Evolutionary conservation across 2,329 filamentous ascomycete genomes (phyloP).

Genomic region (Fusarium concolor): DNA sequence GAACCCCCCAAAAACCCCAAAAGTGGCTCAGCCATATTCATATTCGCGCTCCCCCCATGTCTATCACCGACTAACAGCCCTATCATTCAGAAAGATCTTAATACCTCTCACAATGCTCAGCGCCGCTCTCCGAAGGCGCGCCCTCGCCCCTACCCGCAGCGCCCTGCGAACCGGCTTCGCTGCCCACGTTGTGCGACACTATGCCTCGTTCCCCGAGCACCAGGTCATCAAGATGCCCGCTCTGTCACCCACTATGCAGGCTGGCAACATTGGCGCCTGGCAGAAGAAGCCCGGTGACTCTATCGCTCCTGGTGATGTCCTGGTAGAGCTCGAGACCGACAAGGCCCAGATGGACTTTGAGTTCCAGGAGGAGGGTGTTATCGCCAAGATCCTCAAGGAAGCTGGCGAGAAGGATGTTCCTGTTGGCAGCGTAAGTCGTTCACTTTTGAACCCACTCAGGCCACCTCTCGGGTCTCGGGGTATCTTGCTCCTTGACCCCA

Average conservation of each 20-base stretch:
- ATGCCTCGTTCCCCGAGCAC: constrained; percentile 92
- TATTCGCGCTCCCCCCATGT: constrained; percentile 36
- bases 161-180: constrained; percentile 64
- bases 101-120: constrained; percentile 65
- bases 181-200: constrained; percentile 70
- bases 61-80: constrained; percentile 36
- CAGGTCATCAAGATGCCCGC: constrained; percentile 98
- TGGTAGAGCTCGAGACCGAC: constrained; percentile 99
- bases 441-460: constrained; percentile 23
- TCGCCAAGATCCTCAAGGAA: constrained; percentile 94
- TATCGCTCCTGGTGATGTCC: constrained; percentile 90
- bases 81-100: constrained; percentile 46
- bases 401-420: constrained; percentile 93
- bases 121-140: constrained; percentile 72
- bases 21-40: constrained; percentile 29
- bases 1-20: constrained; percentile 3
- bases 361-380: constrained; percentile 96
- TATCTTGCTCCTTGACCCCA: constrained; percentile 27
- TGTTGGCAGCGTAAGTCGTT: constrained; percentile 86
- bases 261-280: constrained; percentile 96
- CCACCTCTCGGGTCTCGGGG: constrained; percentile 28
- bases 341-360: constrained; percentile 99
- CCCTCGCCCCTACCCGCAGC: constrained; percentile 63
- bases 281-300: constrained; percentile 95
- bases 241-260: constrained; percentile 96